These are phyloP conservation scores for Saturnispora mendoncae DNA, from an alignment of 805 yeast genomes.

Conservation along the genomic window DNA sequence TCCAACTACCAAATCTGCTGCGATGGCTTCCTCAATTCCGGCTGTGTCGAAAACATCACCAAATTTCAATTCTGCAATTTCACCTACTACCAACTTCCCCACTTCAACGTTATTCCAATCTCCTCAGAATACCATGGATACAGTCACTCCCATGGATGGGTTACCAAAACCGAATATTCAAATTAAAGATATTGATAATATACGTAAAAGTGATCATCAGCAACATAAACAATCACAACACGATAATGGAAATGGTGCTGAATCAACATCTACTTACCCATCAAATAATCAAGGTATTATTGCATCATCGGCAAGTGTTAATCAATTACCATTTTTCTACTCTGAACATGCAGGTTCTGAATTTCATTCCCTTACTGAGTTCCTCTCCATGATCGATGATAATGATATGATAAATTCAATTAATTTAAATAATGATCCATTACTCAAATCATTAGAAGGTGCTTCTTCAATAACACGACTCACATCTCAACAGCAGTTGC, in stretches of 20 bases:
- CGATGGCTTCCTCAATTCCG: too few relatives aligned
- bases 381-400: slow-evolving; percentile 83
- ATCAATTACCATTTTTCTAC: slow-evolving; percentile 71
- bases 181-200: too few relatives aligned
- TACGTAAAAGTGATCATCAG: not conserved
- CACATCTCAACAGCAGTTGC: slow-evolving; percentile 17
- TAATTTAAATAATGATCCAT: slow-evolving; percentile 30
- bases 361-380: slow-evolving; percentile 82
- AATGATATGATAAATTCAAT: slow-evolving; percentile 51
- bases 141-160: slow-evolving; percentile 1
- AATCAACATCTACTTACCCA: not conserved
- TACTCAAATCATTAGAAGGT: slow-evolving; percentile 28
- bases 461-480: slow-evolving; percentile 17
- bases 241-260: not conserved
- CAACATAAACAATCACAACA: not conserved
- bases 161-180: slow-evolving; percentile 6
- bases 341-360: slow-evolving; percentile 93
- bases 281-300: not conserved
- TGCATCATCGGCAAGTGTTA: slow-evolving; percentile 20
- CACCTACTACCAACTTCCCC: slow-evolving; percentile 1
- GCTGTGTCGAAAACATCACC: too few relatives aligned
- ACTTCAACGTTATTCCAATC: slow-evolving; percentile 5
- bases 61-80: not conserved
- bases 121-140: slow-evolving; percentile 6
- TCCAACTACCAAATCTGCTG: slow-evolving; percentile 27